phyloP scores from a whole-genome alignment of 164 flowering plant genomes.

The Tinospora cordifolia region DNA sequence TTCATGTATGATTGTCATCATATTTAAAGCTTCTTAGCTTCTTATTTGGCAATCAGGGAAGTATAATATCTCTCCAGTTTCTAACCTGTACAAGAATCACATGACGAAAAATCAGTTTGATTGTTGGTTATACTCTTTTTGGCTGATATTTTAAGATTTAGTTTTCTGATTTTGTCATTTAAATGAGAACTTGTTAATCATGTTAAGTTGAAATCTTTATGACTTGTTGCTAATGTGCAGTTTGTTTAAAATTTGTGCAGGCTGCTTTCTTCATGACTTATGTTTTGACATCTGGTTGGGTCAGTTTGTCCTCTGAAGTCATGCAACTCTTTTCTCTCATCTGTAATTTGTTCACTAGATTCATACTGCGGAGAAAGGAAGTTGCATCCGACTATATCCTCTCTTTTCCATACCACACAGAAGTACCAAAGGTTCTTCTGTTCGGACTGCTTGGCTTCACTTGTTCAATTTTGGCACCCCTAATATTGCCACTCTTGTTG shows the following conservation, averaged over 20 bases:
- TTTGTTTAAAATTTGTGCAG: slow-evolving; percentile 36
- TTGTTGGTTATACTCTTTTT: background rate
- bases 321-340: slow-evolving; percentile 66
- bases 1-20: background rate
- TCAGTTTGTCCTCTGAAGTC: slow-evolving; percentile 64
- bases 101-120: too few relatives aligned
- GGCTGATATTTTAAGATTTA: background rate
- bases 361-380: slow-evolving; percentile 37
- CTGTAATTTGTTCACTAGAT: slow-evolving; percentile 40
- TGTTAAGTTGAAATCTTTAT: background rate
- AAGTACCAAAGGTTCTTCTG: slow-evolving; percentile 71
- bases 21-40: background rate
- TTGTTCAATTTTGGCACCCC: slow-evolving; percentile 70
- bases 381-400: slow-evolving; percentile 24
- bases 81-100: background rate
- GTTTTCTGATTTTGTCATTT: background rate
- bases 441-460: slow-evolving; percentile 90
- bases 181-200: background rate
- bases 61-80: background rate
- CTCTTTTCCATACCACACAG: slow-evolving; percentile 91
- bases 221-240: background rate
- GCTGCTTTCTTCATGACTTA: slow-evolving; percentile 84
- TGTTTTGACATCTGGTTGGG: slow-evolving; percentile 96
- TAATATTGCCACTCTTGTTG: slow-evolving; percentile 81
- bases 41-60: background rate